These are phyloP conservation scores for Leishmania tarentolae DNA, from an alignment of 208 protist species.

Conservation along the genomic window DNA sequence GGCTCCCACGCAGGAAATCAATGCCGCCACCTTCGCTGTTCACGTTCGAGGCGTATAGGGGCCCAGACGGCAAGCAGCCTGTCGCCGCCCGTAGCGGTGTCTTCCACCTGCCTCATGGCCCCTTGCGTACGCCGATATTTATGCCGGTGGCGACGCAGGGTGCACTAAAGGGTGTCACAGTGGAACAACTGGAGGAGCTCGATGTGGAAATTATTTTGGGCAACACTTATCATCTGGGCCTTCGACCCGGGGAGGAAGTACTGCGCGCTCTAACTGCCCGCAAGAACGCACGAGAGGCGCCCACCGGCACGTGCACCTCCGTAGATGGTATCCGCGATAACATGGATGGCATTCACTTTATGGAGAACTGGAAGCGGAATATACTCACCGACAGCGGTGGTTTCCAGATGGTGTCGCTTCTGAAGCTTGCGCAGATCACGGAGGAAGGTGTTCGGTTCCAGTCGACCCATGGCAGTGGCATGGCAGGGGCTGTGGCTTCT, in stretches of 20 bases:
- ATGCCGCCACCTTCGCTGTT: constrained; percentile 43
- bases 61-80: constrained; percentile 43
- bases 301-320: constrained; percentile 13
- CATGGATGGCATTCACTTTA: constrained; percentile 97
- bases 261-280: constrained; percentile 72
- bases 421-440: constrained; percentile 96
- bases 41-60: constrained; percentile 67
- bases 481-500: constrained; percentile 2
- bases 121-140: constrained; percentile 95
- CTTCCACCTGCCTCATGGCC: constrained; percentile 91
- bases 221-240: constrained; percentile 99
- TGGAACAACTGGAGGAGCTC: constrained; percentile 93
- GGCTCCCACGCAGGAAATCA: too few relatives aligned
- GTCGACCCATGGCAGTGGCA: constrained; percentile 96
- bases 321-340: constrained; percentile 64
- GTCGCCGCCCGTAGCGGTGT: constrained; percentile 76
- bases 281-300: constrained; percentile 53
- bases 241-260: constrained; percentile 92
- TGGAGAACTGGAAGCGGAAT: constrained; percentile 96
- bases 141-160: constrained; percentile 99
- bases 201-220: constrained; percentile 97
- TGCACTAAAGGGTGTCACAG: constrained; percentile 96
- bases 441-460: constrained; percentile 99
- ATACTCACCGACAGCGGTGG: constrained; percentile 98
- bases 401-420: constrained; percentile 99